phyloP scores from a whole-genome alignment of 345 rosid genomes.

The Carallia pectinifolia region DNA sequence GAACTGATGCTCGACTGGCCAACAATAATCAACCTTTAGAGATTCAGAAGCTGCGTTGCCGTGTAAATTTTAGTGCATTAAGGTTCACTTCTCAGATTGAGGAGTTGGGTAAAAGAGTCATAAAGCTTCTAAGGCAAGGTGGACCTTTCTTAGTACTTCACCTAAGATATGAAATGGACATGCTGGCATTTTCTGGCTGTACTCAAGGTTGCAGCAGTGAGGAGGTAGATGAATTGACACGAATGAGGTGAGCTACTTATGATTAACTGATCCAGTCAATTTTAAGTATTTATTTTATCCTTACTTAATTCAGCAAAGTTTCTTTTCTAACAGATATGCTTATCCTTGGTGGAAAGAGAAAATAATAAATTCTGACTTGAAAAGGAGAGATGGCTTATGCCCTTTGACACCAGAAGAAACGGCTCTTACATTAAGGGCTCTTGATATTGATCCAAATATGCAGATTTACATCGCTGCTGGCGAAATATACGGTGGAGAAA shows the following conservation, averaged over 20 bases:
- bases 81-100: conserved; percentile 90
- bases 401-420: conserved; percentile 94
- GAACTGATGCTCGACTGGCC: conserved; percentile 93
- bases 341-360: conserved; percentile 97
- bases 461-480: conserved; percentile 90
- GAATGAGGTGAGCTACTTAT: conserved; percentile 68
- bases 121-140: conserved; percentile 66
- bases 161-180: conserved; percentile 98
- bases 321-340: conserved; percentile 59
- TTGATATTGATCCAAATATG: conserved; percentile 66
- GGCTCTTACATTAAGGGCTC: conserved; percentile 63
- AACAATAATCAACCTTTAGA: conserved; percentile 71
- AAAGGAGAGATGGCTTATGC: conserved; percentile 82
- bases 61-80: conserved; percentile 82
- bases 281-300: conserved; percentile 7
- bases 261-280: background rate
- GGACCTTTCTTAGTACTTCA: conserved; percentile 93
- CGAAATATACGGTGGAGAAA: conserved; percentile 72
- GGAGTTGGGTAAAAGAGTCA: conserved; percentile 80
- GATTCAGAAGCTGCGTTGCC: conserved; percentile 88
- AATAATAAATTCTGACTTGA: conserved; percentile 70
- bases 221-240: conserved; percentile 89
- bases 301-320: background rate
- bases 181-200: conserved; percentile 98
- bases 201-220: conserved; percentile 81